Percentiles rank a stretch among this genome's conserved stretches.
phyloP scores from a whole-genome alignment of 2,329 filamentous ascomycete genomes.

The Hyphodiscus sp. region DNA sequence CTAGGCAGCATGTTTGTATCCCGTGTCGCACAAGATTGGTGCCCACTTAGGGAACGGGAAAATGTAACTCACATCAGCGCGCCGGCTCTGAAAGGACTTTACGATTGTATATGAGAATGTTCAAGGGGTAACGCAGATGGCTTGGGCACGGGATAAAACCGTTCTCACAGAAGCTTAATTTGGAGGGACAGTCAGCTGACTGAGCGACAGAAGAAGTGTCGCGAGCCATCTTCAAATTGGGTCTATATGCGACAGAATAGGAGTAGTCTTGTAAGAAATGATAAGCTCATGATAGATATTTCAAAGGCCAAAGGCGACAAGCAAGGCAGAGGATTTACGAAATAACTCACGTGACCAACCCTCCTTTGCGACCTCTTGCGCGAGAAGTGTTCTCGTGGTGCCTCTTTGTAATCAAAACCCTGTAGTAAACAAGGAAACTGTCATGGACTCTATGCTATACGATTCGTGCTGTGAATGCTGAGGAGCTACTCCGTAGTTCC shows the following conservation, averaged over 20 bases:
- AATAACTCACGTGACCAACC: not conserved
- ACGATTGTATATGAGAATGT: not conserved
- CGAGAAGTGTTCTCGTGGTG: not conserved
- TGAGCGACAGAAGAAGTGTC: not conserved
- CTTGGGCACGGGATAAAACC: not conserved
- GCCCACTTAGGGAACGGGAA: not conserved
- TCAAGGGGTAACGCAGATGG: not conserved
- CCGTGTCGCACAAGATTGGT: not conserved
- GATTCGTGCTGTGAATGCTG: no score
- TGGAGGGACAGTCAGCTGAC: not conserved
- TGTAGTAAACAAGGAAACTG: not conserved
- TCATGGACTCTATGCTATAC: not conserved
- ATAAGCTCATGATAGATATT: not conserved
- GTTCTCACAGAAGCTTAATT: not conserved
- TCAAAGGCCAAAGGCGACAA: not conserved
- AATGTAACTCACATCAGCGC: not conserved
- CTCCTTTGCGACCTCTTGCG: not conserved
- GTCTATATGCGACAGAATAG: not conserved
- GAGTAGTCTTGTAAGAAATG: not conserved
- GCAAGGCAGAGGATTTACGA: not conserved
- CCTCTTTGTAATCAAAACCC: not conserved
- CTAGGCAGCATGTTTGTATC: not conserved
- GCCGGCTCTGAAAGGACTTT: not conserved
- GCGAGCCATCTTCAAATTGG: not conserved
- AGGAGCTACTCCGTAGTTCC: not conserved